Base-by-base conservation (phyloP, 1,284 basidiomycete species). In the Ganoderma resinaceum region DNA sequence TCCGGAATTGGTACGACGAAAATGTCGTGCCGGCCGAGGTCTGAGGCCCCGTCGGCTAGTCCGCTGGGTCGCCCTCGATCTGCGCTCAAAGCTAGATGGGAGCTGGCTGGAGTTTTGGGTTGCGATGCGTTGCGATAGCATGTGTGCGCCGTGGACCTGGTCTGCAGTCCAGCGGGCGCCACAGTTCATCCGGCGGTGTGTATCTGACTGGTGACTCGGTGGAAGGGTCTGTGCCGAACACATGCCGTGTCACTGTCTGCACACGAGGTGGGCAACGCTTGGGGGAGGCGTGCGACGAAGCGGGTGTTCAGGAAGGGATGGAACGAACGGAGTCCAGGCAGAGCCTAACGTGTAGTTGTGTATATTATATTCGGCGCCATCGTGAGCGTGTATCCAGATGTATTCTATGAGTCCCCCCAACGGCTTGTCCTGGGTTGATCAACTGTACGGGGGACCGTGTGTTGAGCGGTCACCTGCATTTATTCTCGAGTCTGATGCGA, bases 1-100 rank as follows among this genome's bases (percentile, higher is more conserved):
- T 92, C 74, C 81, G 82, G 75, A 76, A 80, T 20, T 85, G 85
- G 77, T 88, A 87, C 76, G 69, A 72, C 61, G 73, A 78, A 63
- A 67, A 76, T 62, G 67, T 26, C 61, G 31, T 58, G 3, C 66
- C 69, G 1, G 66, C 63, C 63, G 67, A 72, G 52, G 67, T 38
- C 65, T 70, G 67, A 72, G 57, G 6, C 8, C 3, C 31, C 29
- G 29, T 55, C 53, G 53, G 31, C 18, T 55, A 9, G 53, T 55
- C 53, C 53, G 16, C n/a, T 11, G n/a, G 55, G 31, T 37, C 35
- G 35, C 33, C 33, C 18, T 35, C 55, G 20, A 37, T 58, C 33
- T 20, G 55, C n/a, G 33, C 20, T 37, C 20, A 20, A 58, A 35
- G 33, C n/a, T 58, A 37, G 55, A 37, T n/a, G 33, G 55, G 35